phyloP scores from a whole-genome alignment of 148 eudicot genomes.

The Diospyros kaki region DNA sequence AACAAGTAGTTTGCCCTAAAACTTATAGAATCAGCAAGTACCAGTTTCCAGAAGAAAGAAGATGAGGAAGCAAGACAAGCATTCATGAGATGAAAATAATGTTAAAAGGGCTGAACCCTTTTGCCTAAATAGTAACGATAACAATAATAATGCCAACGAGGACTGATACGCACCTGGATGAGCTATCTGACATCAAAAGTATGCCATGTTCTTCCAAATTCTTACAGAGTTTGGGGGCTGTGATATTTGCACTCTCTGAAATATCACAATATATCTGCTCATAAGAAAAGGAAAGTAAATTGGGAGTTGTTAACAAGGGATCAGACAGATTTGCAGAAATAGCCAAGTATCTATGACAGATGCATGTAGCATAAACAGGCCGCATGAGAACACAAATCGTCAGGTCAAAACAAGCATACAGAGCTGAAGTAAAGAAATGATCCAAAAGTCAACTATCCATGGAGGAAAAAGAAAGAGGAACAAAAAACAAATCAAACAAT shows the following conservation, averaged over 20 bases:
- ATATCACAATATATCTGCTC: conserved; percentile 61
- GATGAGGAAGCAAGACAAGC: neutral
- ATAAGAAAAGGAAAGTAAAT: neutral
- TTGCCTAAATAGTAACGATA: neutral
- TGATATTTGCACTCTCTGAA: conserved; percentile 41
- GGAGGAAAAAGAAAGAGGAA: too few species aligned
- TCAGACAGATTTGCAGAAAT: too few species aligned
- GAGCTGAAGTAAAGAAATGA: neutral
- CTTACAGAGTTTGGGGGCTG: conserved; percentile 49
- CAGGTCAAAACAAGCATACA: neutral
- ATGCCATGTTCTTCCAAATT: conserved; percentile 62
- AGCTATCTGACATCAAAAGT: conserved; percentile 54
- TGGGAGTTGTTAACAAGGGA: neutral
- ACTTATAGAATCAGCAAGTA: neutral
- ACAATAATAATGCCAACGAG: neutral
- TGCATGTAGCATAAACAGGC: neutral
- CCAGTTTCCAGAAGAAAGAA: neutral
- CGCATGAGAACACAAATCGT: neutral
- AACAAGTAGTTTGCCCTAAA: too few species aligned
- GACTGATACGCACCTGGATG: conserved; percentile 46
- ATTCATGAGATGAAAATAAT: too few species aligned
- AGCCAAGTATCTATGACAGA: neutral
- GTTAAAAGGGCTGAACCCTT: too few species aligned
- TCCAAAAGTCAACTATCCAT: too few species aligned
- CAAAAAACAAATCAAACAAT: neutral